Percentiles rank a stretch among this genome's conserved stretches.
phyloP scores from a whole-genome alignment of 208 protist genomes.

The Endotrypanum monterogeii region DNA sequence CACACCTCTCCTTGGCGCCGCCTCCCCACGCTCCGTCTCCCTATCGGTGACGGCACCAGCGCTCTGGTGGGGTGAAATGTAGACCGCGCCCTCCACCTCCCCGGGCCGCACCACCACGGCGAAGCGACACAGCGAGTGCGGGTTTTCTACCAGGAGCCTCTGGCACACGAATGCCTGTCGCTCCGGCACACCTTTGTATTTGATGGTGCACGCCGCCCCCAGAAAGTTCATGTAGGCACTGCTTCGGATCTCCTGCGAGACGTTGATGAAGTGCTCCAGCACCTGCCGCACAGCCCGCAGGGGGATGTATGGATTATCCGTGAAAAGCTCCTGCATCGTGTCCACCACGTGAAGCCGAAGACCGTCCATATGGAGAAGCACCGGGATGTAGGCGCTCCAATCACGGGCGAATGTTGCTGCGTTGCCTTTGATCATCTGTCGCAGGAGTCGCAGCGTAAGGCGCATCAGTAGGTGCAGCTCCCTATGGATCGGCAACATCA shows the following conservation, averaged over 20 bases:
- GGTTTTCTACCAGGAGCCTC: constrained; percentile 64
- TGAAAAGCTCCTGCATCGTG: constrained; percentile 65
- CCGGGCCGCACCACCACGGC: constrained; percentile 20
- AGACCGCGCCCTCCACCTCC: constrained; percentile 26
- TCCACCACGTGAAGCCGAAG: constrained; percentile 56
- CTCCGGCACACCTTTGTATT: constrained; percentile 47
- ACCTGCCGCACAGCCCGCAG: constrained; percentile 44
- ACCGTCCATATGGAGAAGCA: constrained; percentile 56
- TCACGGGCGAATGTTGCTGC: constrained; percentile 37
- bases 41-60: background rate
- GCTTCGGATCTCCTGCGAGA: constrained; percentile 29
- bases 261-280: constrained; percentile 45
- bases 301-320: constrained; percentile 52
- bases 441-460: constrained; percentile 63
- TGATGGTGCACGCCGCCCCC: constrained; percentile 53
- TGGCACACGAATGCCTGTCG: constrained; percentile 61
- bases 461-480: constrained; percentile 66
- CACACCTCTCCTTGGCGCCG: too few species aligned
- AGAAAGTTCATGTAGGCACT: constrained; percentile 58
- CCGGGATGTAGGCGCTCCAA: constrained; percentile 56
- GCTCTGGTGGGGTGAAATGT: constrained; percentile 29
- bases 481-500: constrained; percentile 39
- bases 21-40: too few species aligned
- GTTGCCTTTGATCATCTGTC: constrained; percentile 45
- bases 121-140: constrained; percentile 44